Conservation (phyloP, 495 filamentous ascomycete genomes). For the Talaromyces nanjingensis region DNA sequence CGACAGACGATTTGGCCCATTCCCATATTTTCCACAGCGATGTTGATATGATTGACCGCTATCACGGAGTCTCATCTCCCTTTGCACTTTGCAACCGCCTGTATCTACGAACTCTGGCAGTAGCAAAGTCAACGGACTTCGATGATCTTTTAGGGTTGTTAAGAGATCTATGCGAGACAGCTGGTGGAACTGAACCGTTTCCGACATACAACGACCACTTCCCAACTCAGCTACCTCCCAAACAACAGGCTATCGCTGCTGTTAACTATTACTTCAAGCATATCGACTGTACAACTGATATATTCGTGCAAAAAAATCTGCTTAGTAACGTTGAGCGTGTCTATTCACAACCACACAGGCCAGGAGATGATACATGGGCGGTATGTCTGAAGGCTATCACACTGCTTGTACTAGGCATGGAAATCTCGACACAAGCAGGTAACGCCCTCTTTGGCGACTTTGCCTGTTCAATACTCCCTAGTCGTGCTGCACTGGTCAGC, state of each 20-base stretch:
- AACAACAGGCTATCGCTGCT: neutral
- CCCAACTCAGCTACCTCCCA: constrained; percentile 1
- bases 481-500: neutral
- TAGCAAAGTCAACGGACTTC: neutral
- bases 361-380: neutral
- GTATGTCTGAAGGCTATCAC: constrained; percentile 1
- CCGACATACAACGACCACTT: neutral
- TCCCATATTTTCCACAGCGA: neutral
- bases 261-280: neutral
- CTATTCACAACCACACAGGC: neutral
- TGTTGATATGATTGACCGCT: neutral
- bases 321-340: neutral
- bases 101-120: neutral
- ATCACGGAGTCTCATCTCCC: neutral
- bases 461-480: neutral
- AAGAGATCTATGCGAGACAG: neutral
- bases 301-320: neutral
- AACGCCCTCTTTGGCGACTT: neutral
- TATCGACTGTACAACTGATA: constrained; percentile 1
- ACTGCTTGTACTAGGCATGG: neutral
- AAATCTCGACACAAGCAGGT: neutral
- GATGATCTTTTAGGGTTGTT: neutral
- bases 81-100: constrained; percentile 1
- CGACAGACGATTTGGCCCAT: neutral
- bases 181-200: constrained; percentile 1